phyloP scores from a whole-genome alignment of 176 grass and related monocot genomes.

The Urochloa ruziziensis region DNA sequence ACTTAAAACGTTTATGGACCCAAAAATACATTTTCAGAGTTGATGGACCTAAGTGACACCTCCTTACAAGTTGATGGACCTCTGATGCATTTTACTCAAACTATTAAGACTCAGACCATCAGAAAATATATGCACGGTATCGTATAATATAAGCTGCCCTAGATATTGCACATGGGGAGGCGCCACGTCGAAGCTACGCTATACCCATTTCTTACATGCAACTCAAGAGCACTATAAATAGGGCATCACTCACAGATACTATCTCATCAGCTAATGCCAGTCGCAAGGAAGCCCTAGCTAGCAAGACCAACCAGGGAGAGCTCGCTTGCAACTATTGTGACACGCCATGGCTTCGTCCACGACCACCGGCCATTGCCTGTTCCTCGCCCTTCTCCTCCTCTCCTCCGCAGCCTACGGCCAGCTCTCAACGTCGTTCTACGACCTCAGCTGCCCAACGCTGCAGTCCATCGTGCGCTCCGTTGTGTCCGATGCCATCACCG shows the following conservation, averaged over 20 bases:
- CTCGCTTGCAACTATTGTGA: background rate
- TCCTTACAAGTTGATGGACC: too few relatives aligned
- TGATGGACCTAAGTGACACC: too few relatives aligned
- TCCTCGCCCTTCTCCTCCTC: constrained; percentile 16
- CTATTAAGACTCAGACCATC: background rate
- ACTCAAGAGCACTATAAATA: background rate
- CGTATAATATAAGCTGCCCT: background rate
- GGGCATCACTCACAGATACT: background rate
- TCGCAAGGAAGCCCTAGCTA: background rate
- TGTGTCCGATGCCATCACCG: constrained; percentile 28
- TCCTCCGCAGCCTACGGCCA: constrained; percentile 31
- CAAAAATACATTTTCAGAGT: too few relatives aligned
- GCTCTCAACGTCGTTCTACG: constrained; percentile 54
- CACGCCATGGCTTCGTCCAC: constrained; percentile 23
- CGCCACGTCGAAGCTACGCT: background rate
- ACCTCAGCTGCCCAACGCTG: constrained; percentile 39
- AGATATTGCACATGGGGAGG: background rate
- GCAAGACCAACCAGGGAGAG: background rate
- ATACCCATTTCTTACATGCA: background rate
- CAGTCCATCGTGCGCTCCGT: constrained; percentile 16
- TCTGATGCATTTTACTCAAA: too few relatives aligned
- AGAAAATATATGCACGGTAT: background rate
- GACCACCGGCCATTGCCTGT: background rate
- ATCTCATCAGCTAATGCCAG: background rate
- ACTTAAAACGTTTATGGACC: too few relatives aligned